A percentile compares a stretch with the other conserved stretches of the same genome.
Evolutionary conservation across 1,139 yeast species (phyloP).

Genomic region (Yamadazyma diddensiae): DNA sequence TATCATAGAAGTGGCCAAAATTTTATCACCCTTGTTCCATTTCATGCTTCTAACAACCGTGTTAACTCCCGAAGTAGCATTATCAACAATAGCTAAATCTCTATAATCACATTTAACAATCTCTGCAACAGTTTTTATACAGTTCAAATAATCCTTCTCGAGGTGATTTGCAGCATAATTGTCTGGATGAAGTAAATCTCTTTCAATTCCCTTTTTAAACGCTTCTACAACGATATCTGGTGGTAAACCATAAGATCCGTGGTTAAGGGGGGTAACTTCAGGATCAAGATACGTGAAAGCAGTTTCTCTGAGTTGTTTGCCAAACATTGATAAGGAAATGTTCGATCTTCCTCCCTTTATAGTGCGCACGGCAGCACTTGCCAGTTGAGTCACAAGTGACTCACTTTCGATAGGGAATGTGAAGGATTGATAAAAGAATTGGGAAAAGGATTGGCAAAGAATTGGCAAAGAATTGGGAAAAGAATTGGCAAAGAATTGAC

Average conservation of each 20-base stretch:
- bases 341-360: too few species aligned
- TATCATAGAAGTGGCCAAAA: conserved; percentile 50
- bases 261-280: conserved; percentile 43
- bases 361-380: too few species aligned
- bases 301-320: conserved; percentile 45
- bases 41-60: conserved; percentile 55
- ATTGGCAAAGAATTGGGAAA: too few species aligned
- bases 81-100: conserved; percentile 48
- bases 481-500: too few species aligned
- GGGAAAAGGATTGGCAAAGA: too few species aligned
- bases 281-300: conserved; percentile 41
- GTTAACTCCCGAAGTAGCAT: conserved; percentile 65
- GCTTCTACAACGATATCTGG: conserved; percentile 39
- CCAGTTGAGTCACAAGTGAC: too few species aligned
- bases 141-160: conserved; percentile 21
- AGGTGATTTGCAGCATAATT: conserved; percentile 25
- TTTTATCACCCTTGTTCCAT: conserved; percentile 52
- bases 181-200: conserved; percentile 42
- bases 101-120: conserved; percentile 43
- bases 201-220: conserved; percentile 21
- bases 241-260: conserved; percentile 53
- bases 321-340: too few species aligned
- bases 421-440: too few species aligned
- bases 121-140: conserved; percentile 33
- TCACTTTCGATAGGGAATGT: too few species aligned